Base-by-base conservation (phyloP, 2,329 filamentous ascomycete genomes). In the Celoporthe dispersa region DNA sequence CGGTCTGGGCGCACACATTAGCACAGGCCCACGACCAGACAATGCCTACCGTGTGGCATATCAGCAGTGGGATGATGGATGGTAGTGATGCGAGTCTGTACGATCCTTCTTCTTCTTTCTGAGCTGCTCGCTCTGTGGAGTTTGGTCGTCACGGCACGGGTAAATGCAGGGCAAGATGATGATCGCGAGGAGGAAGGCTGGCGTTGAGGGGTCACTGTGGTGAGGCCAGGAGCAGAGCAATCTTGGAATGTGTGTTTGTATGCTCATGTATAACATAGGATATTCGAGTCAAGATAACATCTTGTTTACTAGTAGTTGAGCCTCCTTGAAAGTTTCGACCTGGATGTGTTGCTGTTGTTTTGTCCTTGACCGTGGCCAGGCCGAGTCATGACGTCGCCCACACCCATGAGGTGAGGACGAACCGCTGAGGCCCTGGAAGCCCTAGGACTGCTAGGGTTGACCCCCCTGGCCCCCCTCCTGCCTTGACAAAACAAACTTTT, bases 41-140 rank as follows among this genome's bases (percentile, higher is more conserved):
- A 25, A 53, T 66, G 5, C 64, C 64, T 37, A 41, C n/a, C 25
- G 25, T 66, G 16, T 66, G 64, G 53, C 55, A 66, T 33, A 25
- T 33, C 28, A 31, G 9, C 2, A n/a, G 53, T 25, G 53, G 64
- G 9, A 11, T 48, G n/a, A 59, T 66, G 37, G 51, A 59, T 28
- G 53, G n/a, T 39, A 28, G 48, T 28, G 53, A 35, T 14, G 25
- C 22, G 16, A n/a, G 35, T 22, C 25, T n/a, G 51, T 59, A 59
- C 16, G 35, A 44, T 41, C 14, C n/a, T 33, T 31, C 53, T 28
- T 69, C 33, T 44, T 41, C 64, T 28, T 69, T 69, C 62, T 53
- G 59, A 37, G 60, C 3, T 4, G 6, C 6, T 28, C 14, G 31
- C 4, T 41, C 35, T 12, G 35, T 57, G 25, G 2, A 2, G 22